Evolutionary conservation across 2,329 filamentous ascomycete species (phyloP).

Genomic region (Trichoderma polysporum): DNA sequence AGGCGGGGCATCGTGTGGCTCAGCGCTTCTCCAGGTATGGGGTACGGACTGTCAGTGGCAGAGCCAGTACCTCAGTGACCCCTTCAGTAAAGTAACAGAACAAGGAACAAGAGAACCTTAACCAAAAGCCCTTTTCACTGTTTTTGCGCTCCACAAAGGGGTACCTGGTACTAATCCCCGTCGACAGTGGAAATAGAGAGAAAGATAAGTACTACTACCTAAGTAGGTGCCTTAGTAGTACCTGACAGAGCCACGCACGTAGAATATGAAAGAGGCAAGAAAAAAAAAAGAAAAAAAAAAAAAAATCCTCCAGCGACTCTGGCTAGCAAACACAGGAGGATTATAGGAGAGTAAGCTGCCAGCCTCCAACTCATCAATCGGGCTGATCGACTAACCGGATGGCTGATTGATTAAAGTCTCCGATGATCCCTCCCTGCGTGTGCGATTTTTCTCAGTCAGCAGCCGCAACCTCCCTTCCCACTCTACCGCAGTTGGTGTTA

Average conservation of each 20-base stretch:
- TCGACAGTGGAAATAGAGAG: too few species aligned
- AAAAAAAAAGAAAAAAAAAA: too few species aligned
- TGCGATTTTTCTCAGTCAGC: slow-evolving; percentile 2
- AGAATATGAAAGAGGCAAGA: too few species aligned
- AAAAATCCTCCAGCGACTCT: too few species aligned
- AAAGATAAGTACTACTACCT: too few species aligned
- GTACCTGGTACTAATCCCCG: too few species aligned
- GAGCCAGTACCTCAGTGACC: not conserved
- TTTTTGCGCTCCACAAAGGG: not conserved
- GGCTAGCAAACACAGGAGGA: too few species aligned
- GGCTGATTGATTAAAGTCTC: not conserved
- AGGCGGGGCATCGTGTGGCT: not conserved
- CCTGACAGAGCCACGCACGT: too few species aligned
- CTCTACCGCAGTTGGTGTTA: not conserved
- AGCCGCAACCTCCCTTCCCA: not conserved
- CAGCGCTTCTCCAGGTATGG: not conserved
- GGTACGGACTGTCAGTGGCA: not conserved
- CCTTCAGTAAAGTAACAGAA: not conserved
- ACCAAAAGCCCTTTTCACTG: not conserved
- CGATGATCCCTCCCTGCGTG: not conserved
- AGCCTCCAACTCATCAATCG: not conserved
- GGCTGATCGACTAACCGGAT: not conserved
- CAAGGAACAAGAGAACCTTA: not conserved
- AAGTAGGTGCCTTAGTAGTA: too few species aligned
- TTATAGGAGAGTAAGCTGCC: too few species aligned